Evolutionary conservation across 805 yeast genomes (phyloP), one percentile per base, ranked within the genome.

Genomic region (Clavispora phyllophila): DNA sequence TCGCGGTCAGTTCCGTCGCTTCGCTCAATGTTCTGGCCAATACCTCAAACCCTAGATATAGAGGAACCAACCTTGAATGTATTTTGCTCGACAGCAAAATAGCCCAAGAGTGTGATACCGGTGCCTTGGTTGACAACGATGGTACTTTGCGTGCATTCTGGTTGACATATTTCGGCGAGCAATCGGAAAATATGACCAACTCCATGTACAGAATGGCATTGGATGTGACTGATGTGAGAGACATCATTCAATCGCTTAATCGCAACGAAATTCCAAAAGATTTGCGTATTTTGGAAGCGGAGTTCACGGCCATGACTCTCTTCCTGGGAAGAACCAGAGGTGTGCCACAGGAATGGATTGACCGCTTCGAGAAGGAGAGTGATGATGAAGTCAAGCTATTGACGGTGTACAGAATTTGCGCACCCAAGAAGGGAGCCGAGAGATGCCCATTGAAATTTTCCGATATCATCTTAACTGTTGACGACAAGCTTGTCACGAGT

Each of bases 61-160:
- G 95, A 57, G 96, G 89, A 5, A 82, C 90, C 3, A 88, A 88
- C 56, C 63, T 88, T 36, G 96, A 87, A 55, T 81, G 88, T 23
- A 69, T 87, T 19, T 70, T 85, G 10, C 74, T 87, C 34, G 96
- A 90, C 55, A 82, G 87, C 31, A 79, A 78, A 43, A 62, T 83
- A 39, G 78, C 87, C 37, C 78, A 78, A 35, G 87, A 84, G 48
- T 87, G 95, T 63, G 78, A 76, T 22, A 76, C 93, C 3, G 97
- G 96, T 52, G 75, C 88, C 3, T 62, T 90, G 34, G 82, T 85
- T 4, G 89, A 86, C 58, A 62, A 73, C 33, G 85, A 84, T 55
- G 97, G 96, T 10, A 76, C 82, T 0, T 76, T 90, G 10, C 76
- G 91, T 47, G 95, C 93, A 0, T 66, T 90, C 43, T 90, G 96